phyloP scores from a whole-genome alignment of 1,284 basidiomycete genomes.

The Tilletia walkeri region DNA sequence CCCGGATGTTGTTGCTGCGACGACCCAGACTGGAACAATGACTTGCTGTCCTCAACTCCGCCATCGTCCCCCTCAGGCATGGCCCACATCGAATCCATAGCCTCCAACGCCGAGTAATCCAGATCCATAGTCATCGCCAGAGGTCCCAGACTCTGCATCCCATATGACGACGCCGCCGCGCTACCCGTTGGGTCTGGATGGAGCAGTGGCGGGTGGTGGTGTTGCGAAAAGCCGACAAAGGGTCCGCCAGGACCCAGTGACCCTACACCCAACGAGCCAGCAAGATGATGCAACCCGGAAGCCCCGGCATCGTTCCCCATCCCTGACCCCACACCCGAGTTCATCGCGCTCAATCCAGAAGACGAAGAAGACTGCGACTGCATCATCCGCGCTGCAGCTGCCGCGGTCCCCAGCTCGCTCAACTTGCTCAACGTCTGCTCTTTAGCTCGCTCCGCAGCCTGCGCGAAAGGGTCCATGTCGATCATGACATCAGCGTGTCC shows the following conservation, averaged over 20 bases:
- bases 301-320: neutral
- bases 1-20: too few relatives aligned
- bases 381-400: constrained; percentile 2
- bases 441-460: constrained; percentile 10
- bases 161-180: neutral
- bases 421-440: constrained; percentile 15
- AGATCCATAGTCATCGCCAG: constrained; percentile 16
- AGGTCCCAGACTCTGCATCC: constrained; percentile 7
- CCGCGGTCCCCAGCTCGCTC: constrained; percentile 6
- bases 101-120: constrained; percentile 14
- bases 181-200: neutral
- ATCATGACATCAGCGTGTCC: neutral
- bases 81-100: constrained; percentile 16
- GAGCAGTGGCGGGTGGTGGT: neutral
- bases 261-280: neutral
- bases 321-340: neutral
- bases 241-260: neutral
- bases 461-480: constrained; percentile 10
- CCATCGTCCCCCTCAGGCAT: constrained; percentile 3
- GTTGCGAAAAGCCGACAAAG: neutral
- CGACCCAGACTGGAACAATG: too few relatives aligned
- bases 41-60: neutral
- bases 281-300: neutral
- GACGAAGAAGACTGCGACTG: neutral
- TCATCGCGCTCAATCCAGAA: neutral